These are phyloP conservation scores for Paraphysoderma sedebokerense DNA, from an alignment of 371 early-diverging fungal genomes.

Conservation along the genomic window DNA sequence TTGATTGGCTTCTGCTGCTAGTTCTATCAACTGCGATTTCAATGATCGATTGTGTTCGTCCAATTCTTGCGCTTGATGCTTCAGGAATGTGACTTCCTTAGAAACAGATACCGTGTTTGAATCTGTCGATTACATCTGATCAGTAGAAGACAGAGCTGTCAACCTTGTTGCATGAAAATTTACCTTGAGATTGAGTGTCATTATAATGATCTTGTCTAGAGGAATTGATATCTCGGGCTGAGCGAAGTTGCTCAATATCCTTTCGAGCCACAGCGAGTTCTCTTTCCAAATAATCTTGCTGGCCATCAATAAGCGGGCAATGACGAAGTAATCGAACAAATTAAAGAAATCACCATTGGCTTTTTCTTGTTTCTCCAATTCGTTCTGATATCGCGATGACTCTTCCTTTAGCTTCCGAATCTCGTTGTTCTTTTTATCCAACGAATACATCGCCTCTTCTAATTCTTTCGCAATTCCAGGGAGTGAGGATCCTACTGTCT, in stretches of 20 bases:
- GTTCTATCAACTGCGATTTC: conserved; percentile 18
- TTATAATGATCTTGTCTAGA: too few species aligned
- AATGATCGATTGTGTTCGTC: conserved; percentile 7
- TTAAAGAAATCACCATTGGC: conserved; percentile 3
- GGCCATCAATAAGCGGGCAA: background rate
- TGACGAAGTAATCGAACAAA: background rate
- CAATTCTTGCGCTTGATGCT: too few species aligned
- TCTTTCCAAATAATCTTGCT: too few species aligned
- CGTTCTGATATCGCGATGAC: conserved; percentile 7
- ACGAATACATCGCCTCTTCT: conserved; percentile 18
- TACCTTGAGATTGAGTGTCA: too few species aligned
- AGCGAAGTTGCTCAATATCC: too few species aligned
- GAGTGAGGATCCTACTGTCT: conserved; percentile 2
- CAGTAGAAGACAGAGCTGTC: too few species aligned
- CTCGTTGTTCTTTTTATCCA: conserved; percentile 21
- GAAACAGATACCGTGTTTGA: too few species aligned
- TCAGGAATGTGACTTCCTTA: too few species aligned
- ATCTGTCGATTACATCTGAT: too few species aligned
- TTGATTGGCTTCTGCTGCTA: conserved; percentile 22
- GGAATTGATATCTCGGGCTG: too few species aligned
- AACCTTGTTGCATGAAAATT: too few species aligned
- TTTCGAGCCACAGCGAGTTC: too few species aligned
- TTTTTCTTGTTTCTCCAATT: conserved; percentile 12
- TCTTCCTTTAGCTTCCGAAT: conserved; percentile 20
- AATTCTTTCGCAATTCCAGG: conserved; percentile 14